Conservation (phyloP, 768 basidiomycete species). For the Multifurca ochricompacta region DNA sequence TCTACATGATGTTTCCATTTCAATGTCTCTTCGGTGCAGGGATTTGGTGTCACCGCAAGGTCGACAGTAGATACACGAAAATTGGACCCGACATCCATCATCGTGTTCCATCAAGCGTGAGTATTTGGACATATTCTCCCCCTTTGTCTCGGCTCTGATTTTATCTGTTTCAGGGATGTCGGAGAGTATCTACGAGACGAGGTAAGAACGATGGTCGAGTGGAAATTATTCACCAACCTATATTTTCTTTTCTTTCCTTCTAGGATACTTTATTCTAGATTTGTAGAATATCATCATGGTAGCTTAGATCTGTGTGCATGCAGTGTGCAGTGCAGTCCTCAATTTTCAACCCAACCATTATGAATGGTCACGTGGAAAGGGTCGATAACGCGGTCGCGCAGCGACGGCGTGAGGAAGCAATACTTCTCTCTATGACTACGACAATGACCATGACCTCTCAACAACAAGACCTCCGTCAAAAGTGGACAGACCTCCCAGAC, state of each 20-base stretch:
- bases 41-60: conserved; percentile 94
- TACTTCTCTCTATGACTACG: too few relatives aligned
- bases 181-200: conserved; percentile 98
- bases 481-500: conserved; percentile 54
- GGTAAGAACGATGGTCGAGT: conserved; percentile 34
- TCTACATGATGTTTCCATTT: conserved; percentile 2
- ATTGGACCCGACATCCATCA: conserved; percentile 92
- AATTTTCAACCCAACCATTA: too few relatives aligned
- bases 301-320: too few relatives aligned
- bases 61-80: conserved; percentile 96
- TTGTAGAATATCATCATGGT: not conserved
- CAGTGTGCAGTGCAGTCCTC: too few relatives aligned
- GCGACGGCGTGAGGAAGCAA: too few relatives aligned
- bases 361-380: too few relatives aligned
- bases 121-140: conserved; percentile 23
- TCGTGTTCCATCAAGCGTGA: conserved; percentile 98
- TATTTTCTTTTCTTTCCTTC: conserved; percentile 7
- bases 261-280: conserved; percentile 73
- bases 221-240: not conserved
- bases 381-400: too few relatives aligned
- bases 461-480: conserved; percentile 27
- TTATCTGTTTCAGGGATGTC: conserved; percentile 58
- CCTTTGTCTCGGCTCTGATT: not conserved
- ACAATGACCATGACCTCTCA: conserved; percentile 11
- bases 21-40: conserved; percentile 40